These are phyloP conservation scores for Candida manassasensis DNA, from an alignment of 805 yeast genomes.

Conservation along the genomic window DNA sequence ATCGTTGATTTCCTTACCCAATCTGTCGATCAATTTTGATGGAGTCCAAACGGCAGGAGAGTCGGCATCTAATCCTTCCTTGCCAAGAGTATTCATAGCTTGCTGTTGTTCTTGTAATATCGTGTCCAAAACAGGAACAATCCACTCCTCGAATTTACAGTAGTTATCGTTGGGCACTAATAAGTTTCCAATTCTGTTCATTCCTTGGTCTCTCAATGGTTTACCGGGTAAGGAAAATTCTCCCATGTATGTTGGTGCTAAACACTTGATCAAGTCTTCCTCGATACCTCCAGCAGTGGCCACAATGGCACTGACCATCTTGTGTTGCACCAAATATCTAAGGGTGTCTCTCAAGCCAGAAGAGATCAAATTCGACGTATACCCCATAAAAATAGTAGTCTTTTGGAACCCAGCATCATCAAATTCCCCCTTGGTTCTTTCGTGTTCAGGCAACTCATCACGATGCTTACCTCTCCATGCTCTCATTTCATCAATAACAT, in stretches of 20 bases:
- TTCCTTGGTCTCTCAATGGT: slow-evolving; percentile 84
- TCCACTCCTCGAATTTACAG: slow-evolving; percentile 98
- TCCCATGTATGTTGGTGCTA: slow-evolving; percentile 95
- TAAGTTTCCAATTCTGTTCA: slow-evolving; percentile 96
- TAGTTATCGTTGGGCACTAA: slow-evolving; percentile 97
- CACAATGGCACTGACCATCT: slow-evolving; percentile 90
- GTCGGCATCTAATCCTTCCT: slow-evolving; percentile 56
- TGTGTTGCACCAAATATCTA: slow-evolving; percentile 85
- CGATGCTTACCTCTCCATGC: slow-evolving; percentile 83
- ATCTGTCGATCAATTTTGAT: slow-evolving; percentile 81
- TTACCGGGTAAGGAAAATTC: slow-evolving; percentile 82
- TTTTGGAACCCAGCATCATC: slow-evolving; percentile 76
- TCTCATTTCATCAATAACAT: slow-evolving; percentile 89
- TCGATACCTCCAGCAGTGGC: slow-evolving; percentile 99
- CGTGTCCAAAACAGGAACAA: slow-evolving; percentile 85
- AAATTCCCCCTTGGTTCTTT: slow-evolving; percentile 57
- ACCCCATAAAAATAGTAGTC: slow-evolving; percentile 91
- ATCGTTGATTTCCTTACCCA: slow-evolving; percentile 93
- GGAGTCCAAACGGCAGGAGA: slow-evolving; percentile 86
- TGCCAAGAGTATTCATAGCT: slow-evolving; percentile 47
- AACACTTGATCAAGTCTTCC: slow-evolving; percentile 92
- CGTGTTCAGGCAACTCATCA: slow-evolving; percentile 64
- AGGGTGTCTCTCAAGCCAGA: slow-evolving; percentile 92
- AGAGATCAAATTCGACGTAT: slow-evolving; percentile 91
- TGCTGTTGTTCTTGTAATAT: slow-evolving; percentile 86